Percentiles rank a stretch among this genome's conserved stretches.
These are phyloP conservation scores for Apodospora peruviana DNA, from an alignment of 495 filamentous ascomycete species.

Conservation along the genomic window DNA sequence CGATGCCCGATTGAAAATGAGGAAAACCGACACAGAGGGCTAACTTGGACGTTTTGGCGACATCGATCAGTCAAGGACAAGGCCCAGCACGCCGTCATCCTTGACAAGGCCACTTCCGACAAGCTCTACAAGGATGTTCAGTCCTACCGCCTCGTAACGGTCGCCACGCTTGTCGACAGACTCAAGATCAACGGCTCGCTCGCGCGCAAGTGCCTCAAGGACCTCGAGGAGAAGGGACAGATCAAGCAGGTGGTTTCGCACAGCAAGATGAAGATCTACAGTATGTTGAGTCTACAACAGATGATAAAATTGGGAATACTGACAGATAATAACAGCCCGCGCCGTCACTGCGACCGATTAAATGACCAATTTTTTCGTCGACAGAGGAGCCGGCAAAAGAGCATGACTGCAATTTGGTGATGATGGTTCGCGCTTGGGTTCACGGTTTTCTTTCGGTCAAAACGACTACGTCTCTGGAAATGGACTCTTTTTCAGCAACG, in stretches of 20 bases:
- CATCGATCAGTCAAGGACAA: slow-evolving; percentile 91
- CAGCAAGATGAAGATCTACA: slow-evolving; percentile 98
- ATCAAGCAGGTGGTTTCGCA: slow-evolving; percentile 98
- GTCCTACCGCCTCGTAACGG: slow-evolving; percentile 98
- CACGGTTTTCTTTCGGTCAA: slow-evolving; percentile 26
- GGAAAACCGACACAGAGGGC: slow-evolving; percentile 1
- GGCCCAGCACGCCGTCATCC: slow-evolving; percentile 89
- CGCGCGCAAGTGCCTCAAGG: slow-evolving; percentile 80
- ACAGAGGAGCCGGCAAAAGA: slow-evolving; percentile 19
- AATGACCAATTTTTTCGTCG: slow-evolving; percentile 30
- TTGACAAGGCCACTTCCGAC: slow-evolving; percentile 75
- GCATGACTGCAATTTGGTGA: slow-evolving; percentile 21
- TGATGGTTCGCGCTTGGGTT: slow-evolving; percentile 28
- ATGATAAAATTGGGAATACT: slow-evolving; percentile 19
- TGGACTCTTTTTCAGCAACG: slow-evolving; percentile 25
- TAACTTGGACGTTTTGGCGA: slow-evolving; percentile 5
- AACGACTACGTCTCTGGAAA: slow-evolving; percentile 26
- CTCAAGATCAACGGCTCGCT: slow-evolving; percentile 99
- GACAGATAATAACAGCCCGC: slow-evolving; percentile 46
- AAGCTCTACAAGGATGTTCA: slow-evolving; percentile 98
- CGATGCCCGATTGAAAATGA: neutral
- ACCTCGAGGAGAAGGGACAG: slow-evolving; percentile 94
- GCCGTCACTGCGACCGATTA: slow-evolving; percentile 56
- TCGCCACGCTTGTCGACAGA: slow-evolving; percentile 96
- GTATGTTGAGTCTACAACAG: slow-evolving; percentile 47